phyloP scores from a whole-genome alignment of 495 filamentous ascomycete species.

The Entonaema liquescens region DNA sequence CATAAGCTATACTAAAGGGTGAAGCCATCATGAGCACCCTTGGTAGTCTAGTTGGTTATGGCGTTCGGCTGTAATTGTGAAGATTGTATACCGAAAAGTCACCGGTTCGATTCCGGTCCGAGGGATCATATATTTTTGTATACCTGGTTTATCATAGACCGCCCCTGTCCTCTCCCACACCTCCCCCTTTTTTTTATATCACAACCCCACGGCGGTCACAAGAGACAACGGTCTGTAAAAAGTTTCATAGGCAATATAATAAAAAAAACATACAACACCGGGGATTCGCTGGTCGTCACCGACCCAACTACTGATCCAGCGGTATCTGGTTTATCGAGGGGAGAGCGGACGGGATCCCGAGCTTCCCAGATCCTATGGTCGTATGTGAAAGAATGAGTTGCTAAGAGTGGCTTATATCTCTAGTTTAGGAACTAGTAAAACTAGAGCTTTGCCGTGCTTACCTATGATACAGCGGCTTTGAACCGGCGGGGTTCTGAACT shows the following conservation, averaged over 20 bases:
- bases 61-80: conserved; percentile 36
- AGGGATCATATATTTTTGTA: conserved; percentile 27
- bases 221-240: background rate
- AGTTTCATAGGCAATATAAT: conserved; percentile 6
- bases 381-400: conserved; percentile 41
- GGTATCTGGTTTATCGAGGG: conserved; percentile 50
- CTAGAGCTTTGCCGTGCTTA: too few relatives aligned
- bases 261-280: conserved; percentile 55
- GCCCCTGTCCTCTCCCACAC: background rate
- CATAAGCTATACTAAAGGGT: background rate
- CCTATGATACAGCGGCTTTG: too few relatives aligned
- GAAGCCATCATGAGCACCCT: background rate
- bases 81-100: conserved; percentile 35
- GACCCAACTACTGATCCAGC: conserved; percentile 57
- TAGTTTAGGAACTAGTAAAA: background rate
- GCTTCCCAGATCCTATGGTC: conserved; percentile 56
- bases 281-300: conserved; percentile 53
- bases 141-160: background rate
- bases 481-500: background rate
- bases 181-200: background rate
- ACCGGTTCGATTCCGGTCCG: conserved; percentile 37
- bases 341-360: conserved; percentile 62
- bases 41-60: conserved; percentile 39
- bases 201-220: too few relatives aligned
- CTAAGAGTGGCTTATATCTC: background rate